Evolutionary conservation across 768 basidiomycete genomes (phyloP).

Genomic region (Hericium erinaceus): DNA sequence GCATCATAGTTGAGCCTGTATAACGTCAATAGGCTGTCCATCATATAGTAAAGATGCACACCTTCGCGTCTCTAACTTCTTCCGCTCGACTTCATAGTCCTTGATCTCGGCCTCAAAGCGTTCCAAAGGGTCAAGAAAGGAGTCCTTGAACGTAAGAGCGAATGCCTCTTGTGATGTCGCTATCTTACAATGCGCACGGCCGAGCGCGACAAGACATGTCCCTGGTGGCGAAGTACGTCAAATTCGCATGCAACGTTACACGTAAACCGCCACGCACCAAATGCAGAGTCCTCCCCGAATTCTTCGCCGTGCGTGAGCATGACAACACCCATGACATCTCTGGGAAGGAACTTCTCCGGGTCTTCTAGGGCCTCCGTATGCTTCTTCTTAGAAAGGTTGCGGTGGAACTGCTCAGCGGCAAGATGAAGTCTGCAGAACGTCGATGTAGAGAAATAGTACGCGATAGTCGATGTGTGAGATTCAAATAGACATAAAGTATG

Average conservation of each 20-base stretch:
- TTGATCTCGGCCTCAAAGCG: conserved; percentile 65
- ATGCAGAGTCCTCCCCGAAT: conserved; percentile 19
- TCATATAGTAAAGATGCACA: conserved; percentile 21
- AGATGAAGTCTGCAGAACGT: conserved; percentile 7
- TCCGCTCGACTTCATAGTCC: conserved; percentile 71
- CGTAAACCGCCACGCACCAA: conserved; percentile 4
- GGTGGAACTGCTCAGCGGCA: conserved; percentile 13
- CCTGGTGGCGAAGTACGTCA: conserved; percentile 31
- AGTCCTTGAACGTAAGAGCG: conserved; percentile 62
- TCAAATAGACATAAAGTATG: neutral
- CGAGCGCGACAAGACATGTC: conserved; percentile 61
- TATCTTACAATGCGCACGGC: conserved; percentile 77
- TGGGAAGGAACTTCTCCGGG: conserved; percentile 27
- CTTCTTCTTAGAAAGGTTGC: conserved; percentile 19
- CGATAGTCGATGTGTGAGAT: neutral
- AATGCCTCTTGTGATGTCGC: conserved; percentile 81
- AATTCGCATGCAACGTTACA: neutral
- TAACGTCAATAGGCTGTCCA: neutral
- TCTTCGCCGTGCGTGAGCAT: conserved; percentile 34
- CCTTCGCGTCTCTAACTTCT: conserved; percentile 85
- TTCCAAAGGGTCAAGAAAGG: conserved; percentile 60
- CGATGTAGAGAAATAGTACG: neutral
- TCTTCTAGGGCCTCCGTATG: conserved; percentile 24
- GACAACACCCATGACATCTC: conserved; percentile 33
- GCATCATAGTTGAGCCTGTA: conserved; percentile 70